phyloP scores from a whole-genome alignment of 129 eudicot genomes.

The Pseudognaphalium luteoalbum region DNA sequence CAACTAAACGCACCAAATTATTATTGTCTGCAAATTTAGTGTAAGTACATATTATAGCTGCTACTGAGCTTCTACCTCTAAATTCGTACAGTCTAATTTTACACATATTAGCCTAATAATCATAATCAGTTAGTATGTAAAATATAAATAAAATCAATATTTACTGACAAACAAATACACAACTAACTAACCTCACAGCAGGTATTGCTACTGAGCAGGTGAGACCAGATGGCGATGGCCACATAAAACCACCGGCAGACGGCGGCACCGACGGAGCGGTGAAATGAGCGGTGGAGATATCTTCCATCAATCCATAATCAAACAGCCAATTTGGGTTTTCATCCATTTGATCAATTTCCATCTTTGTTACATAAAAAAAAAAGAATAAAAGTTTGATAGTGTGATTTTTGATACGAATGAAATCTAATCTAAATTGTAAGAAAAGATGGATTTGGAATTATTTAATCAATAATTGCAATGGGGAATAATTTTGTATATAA shows the following conservation, averaged over 20 bases:
- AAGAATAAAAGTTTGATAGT: background rate
- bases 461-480: constrained; percentile 22
- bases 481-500: constrained; percentile 21
- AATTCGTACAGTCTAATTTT: too few relatives aligned
- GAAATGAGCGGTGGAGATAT: constrained; percentile 35
- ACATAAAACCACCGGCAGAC: constrained; percentile 20
- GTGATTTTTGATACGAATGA: constrained; percentile 7
- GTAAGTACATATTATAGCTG: too few relatives aligned
- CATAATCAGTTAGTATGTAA: background rate
- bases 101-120: background rate
- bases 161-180: background rate
- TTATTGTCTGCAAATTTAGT: too few relatives aligned
- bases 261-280: constrained; percentile 14
- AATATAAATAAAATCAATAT: background rate
- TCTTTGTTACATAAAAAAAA: background rate
- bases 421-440: background rate
- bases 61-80: too few relatives aligned
- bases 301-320: constrained; percentile 61
- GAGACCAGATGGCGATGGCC: constrained; percentile 36
- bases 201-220: constrained; percentile 28
- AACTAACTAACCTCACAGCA: constrained; percentile 34
- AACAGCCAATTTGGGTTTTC: constrained; percentile 57
- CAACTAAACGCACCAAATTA: too few relatives aligned
- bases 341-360: constrained; percentile 46
- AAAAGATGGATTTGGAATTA: background rate